Base-by-base conservation (phyloP, 495 filamentous ascomycete species). In the Beverwykella pulmonaria region DNA sequence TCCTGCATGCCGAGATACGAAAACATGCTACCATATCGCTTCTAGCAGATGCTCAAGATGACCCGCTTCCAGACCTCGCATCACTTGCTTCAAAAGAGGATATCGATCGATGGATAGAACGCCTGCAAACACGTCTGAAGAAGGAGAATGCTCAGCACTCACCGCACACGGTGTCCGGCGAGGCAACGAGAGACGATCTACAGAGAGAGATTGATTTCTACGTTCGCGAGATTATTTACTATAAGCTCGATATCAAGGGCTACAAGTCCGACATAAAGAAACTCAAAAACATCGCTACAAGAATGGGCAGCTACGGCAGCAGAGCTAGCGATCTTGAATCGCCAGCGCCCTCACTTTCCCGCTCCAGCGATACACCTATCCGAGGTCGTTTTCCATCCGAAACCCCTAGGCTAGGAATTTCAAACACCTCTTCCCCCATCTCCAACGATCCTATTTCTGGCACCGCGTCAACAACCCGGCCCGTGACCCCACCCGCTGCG, bases 191-290 rank as follows among this genome's bases (percentile, higher is more conserved):
- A 10, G 61, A 59, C 4, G 60, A 60, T 48, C 49, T 69, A 49
- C 62, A 44, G 25, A 69, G 60, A 29, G 70, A 72, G 41, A 60
- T 66, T 5, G 66, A 72, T 30, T 72, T 66, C 55, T 72, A 69
- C 39, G 70, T 72, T 12, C 65, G 66, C 39, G 70, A 72, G 59
- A 72, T 72, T 22, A 67, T 72, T 25, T 69, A 66, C 59, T 72
- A 66, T 62, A 72, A 69, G 54, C 70, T 69, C 6, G 70, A 72
- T 60, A 63, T 69, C 52, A 69, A 65, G 46, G 66, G 70, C 7
- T 72, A 69, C 47, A 69, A 72, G 48, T 69, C 67, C 14, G 66
- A 72, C 26, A 69, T 72, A 49, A 72, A 67, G 58, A 68, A 67
- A 19, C 54, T 69, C 15, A 65, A 69, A 32, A 27, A 58, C 44